Base-by-base conservation (phyloP, 2,329 filamentous ascomycete genomes). In the Alternaria sp. region DNA sequence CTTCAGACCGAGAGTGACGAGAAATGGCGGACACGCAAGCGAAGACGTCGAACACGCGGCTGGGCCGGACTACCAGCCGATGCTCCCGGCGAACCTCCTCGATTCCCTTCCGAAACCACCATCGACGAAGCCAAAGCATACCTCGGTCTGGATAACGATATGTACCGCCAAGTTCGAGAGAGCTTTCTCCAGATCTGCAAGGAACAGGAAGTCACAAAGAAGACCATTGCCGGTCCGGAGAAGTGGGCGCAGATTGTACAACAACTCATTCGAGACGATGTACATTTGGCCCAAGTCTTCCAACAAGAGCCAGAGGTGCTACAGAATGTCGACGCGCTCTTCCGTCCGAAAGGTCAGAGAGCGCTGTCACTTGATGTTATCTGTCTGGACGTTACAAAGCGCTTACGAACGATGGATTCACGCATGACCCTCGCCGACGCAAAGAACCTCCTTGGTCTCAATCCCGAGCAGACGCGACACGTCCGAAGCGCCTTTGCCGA, bases 41-140 rank as follows among this genome's bases (percentile, higher is more conserved):
- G 90, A 57, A 86, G 91, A 55, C 87, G 90, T 65, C 86, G 90
- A 50, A 90, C 89, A 58, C 86, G 88, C 70, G 87, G 87, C n/a
- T 91, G 88, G 84, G 89, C 87, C 45, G 89, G 89, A 3, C 78
- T 92, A 25, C 88, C 90, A 14, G 86, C 90, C 41, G 90, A 92
- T 74, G 87, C 88, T 7, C 86, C 89, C 0, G 88, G 89, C 1
- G 88, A 89, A 5, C 87, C 89, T 20, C 89, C 90, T 14, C 88
- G 92, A 21, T 96, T 93, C 67, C 91, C 91, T 1, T 95, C 92
- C 0, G 92, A 96, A 78, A 94, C 91, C 12, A 94, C 92, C 0
- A 87, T 96, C 62, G 90, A 92, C 68, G 91, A 95, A 79, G 90
- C 90, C 73, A 92, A 93, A 74, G 84, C 85, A 12, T 90, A 89